These are phyloP conservation scores for Pleurotus tuber-regium DNA, from an alignment of 768 basidiomycete species.

Conservation along the genomic window DNA sequence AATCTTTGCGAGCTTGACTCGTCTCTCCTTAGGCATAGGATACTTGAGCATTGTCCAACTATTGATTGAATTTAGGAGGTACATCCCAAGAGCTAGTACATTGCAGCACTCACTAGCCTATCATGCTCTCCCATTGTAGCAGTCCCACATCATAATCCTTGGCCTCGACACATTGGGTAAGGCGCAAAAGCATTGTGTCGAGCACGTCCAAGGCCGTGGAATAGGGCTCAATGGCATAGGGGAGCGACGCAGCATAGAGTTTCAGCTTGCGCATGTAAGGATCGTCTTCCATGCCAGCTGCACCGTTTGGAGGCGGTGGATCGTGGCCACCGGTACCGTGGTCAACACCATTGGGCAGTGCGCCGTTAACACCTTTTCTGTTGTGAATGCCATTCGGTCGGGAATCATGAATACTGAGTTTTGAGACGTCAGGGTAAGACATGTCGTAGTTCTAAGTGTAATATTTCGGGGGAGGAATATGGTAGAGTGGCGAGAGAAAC, in stretches of 20 bases:
- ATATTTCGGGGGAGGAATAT: too few species aligned
- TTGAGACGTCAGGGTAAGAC: slow-evolving; percentile 47
- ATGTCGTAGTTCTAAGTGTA: too few species aligned
- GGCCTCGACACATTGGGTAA: slow-evolving; percentile 73
- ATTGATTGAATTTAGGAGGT: slow-evolving; percentile 8
- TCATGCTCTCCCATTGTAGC: slow-evolving; percentile 76
- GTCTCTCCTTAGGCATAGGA: slow-evolving; percentile 77
- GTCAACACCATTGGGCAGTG: background rate
- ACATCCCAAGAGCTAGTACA: slow-evolving; percentile 8
- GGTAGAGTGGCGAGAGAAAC: background rate
- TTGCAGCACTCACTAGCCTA: slow-evolving; percentile 55
- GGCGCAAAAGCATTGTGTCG: slow-evolving; percentile 65
- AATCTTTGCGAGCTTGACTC: slow-evolving; percentile 70
- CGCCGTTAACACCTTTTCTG: background rate
- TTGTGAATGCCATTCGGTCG: background rate
- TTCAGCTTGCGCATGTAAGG: slow-evolving; percentile 57
- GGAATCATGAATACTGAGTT: slow-evolving; percentile 39
- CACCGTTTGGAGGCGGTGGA: slow-evolving; percentile 22
- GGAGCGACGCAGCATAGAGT: slow-evolving; percentile 61
- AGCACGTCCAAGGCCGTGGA: slow-evolving; percentile 75
- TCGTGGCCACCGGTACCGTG: slow-evolving; percentile 6
- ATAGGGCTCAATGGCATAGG: slow-evolving; percentile 75
- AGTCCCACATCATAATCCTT: slow-evolving; percentile 83
- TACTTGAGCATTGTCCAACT: slow-evolving; percentile 87
- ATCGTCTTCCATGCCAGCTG: slow-evolving; percentile 33